Base-by-base conservation (phyloP, 2,329 filamentous ascomycete species). In the Gnomoniopsis smithogilvyi region DNA sequence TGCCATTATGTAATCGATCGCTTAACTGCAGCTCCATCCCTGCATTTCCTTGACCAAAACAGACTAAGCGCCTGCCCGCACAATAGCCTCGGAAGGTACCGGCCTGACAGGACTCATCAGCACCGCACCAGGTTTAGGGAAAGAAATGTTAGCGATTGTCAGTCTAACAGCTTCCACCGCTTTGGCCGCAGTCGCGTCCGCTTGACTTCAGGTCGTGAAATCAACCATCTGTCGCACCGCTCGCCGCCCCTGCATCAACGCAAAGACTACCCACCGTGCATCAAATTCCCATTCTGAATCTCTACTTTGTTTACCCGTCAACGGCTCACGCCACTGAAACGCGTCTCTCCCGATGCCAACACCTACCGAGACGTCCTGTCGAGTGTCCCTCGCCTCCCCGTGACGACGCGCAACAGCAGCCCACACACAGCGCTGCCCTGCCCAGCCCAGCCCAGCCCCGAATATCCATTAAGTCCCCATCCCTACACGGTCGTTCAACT, bases 11-110 rank as follows among this genome's bases (percentile, higher is more conserved):
- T 54, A 47, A 54, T 24, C 52, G 4, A 6, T n/a, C 11, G 43
- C 15, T 17, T 14, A 3, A n/a, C 15, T n/a, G 57, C 54, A 62
- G 61, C 64, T 59, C 61, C 62, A 67, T 66, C 64, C 58, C 47
- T 54, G 53, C 55, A 22, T 24, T 36, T 41, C 49, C 21, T n/a
- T n/a, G n/a, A n/a, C n/a, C 45, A 36, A 58, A 49, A 53, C 54
- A 54, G 52, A 8, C 53, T 58, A 56, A 43, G 48, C 50, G 21
- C 43, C 33, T 26, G 36, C 43, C 52, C 52, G 52, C n/a, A n/a
- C n/a, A n/a, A n/a, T n/a, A n/a, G n/a, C n/a, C n/a, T n/a, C n/a
- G n/a, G n/a, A n/a, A n/a, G n/a, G n/a, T n/a, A n/a, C n/a, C n/a
- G n/a, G n/a, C n/a, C n/a, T n/a, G n/a, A n/a, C n/a, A n/a, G n/a